Percentiles rank a stretch among this genome's conserved stretches.
phyloP scores from a whole-genome alignment of 2,329 filamentous ascomycete species.

The Curvularia spicifera region DNA sequence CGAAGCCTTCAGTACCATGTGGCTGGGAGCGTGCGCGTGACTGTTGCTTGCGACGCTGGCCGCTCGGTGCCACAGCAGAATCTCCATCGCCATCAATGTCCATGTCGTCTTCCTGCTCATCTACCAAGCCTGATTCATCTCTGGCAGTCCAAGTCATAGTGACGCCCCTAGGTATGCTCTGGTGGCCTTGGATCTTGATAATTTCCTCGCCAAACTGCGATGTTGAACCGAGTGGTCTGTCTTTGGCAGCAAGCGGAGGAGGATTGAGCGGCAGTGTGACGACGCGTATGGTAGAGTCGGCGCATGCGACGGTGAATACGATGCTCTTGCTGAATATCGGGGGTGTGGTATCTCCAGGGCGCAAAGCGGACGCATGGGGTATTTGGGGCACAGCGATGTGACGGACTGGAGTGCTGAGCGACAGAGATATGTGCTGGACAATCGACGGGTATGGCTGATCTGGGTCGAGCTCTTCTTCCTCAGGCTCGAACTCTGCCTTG shows the following conservation, averaged over 20 bases:
- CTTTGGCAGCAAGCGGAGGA: slow-evolving; percentile 52
- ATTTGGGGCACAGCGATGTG: slow-evolving; percentile 59
- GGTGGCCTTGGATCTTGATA: slow-evolving; percentile 58
- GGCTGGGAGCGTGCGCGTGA: slow-evolving; percentile 30
- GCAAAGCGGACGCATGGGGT: slow-evolving; percentile 39
- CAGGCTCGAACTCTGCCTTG: slow-evolving; percentile 57
- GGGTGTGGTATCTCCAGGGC: slow-evolving; percentile 50
- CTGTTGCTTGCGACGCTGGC: slow-evolving; percentile 31
- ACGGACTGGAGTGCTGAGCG: slow-evolving; percentile 60
- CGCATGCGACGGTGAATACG: slow-evolving; percentile 61
- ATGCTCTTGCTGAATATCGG: slow-evolving; percentile 58
- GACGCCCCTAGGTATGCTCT: slow-evolving; percentile 58
- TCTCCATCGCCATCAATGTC: slow-evolving; percentile 43
- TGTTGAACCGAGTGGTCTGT: slow-evolving; percentile 27
- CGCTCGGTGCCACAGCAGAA: slow-evolving; percentile 23
- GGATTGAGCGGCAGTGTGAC: slow-evolving; percentile 62
- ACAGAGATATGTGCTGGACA: slow-evolving; percentile 62
- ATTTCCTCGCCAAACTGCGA: slow-evolving; percentile 55
- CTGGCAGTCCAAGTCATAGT: slow-evolving; percentile 60
- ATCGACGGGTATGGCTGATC: slow-evolving; percentile 62
- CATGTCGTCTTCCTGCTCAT: slow-evolving; percentile 44
- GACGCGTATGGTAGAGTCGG: slow-evolving; percentile 63
- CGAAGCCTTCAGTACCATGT: slow-evolving; percentile 41
- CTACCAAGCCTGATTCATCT: slow-evolving; percentile 24
- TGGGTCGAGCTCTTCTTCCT: slow-evolving; percentile 65